Evolutionary conservation across 1,139 yeast genomes (phyloP).

Genomic region (Saccharomycopsis hybrid): DNA sequence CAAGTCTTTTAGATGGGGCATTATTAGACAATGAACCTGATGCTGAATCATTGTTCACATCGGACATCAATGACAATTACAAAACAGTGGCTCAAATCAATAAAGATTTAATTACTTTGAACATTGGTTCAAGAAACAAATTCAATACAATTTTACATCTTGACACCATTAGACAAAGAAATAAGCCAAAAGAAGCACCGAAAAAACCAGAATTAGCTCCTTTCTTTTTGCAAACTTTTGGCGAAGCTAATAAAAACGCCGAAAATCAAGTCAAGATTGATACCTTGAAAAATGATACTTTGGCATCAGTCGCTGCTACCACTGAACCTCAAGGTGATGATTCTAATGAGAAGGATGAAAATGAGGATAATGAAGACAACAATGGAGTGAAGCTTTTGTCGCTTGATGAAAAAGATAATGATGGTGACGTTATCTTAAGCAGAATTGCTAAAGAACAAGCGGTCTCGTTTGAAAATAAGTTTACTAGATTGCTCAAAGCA

Average conservation of each 20-base stretch:
- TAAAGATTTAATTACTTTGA: slow-evolving; percentile 60
- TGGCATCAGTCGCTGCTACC: too few species aligned
- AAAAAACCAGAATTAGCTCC: slow-evolving; percentile 84
- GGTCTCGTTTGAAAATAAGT: slow-evolving; percentile 28
- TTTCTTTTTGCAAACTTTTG: slow-evolving; percentile 65
- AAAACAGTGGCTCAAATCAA: slow-evolving; percentile 62
- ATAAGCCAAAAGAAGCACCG: slow-evolving; percentile 85
- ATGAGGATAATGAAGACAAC: slow-evolving; percentile 23
- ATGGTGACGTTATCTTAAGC: slow-evolving; percentile 14
- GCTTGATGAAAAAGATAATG: slow-evolving; percentile 8
- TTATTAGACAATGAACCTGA: slow-evolving; percentile 29
- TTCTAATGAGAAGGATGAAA: slow-evolving; percentile 12
- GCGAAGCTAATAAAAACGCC: slow-evolving; percentile 58
- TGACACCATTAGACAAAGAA: slow-evolving; percentile 78
- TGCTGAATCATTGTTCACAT: slow-evolving; percentile 24
- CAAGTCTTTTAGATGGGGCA: slow-evolving; percentile 75
- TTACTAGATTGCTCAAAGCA: slow-evolving; percentile 44
- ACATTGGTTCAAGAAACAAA: slow-evolving; percentile 70
- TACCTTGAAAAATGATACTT: slow-evolving; percentile 8
- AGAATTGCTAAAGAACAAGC: slow-evolving; percentile 21
- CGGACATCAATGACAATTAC: slow-evolving; percentile 33
- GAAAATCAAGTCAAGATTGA: slow-evolving; percentile 26
- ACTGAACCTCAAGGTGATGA: too few species aligned
- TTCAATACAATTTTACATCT: slow-evolving; percentile 73
- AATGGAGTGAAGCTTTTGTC: too few species aligned